Base-by-base conservation (phyloP, 768 basidiomycete species). In the Leccinum uliginosum region DNA sequence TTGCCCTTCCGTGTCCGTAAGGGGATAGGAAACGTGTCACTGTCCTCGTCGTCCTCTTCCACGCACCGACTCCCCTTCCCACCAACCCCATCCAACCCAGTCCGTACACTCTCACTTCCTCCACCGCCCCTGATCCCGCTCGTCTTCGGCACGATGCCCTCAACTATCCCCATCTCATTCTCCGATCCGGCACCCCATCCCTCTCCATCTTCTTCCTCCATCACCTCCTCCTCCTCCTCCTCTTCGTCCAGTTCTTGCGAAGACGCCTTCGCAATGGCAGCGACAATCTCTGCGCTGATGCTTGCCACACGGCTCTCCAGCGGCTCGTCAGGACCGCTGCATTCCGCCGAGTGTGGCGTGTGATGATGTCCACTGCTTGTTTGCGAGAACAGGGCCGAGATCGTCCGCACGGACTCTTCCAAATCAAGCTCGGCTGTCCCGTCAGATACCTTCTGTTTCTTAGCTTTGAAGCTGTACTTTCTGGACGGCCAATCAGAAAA, bases 281-380 rank as follows among this genome's bases (percentile, higher is more conserved):
- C 87, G 9, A 88, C 89, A 58, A 91, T 86, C 67, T 88, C 89
- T 6, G 85, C 86, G 56, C 86, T 89, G 60, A 91, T 87, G 57
- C 81, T 87, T n/a, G 86, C 87, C 17, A 89, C 83, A 15, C 83
- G 81, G 24, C 79, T 78, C 59, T 86, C 86, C 51, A 89, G 70
- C 12, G 80, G 65, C 43, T 67, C 79, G 57, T 81, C 78, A 23
- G 62, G 29, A 27, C 56, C 59, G 38, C 56, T 62, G 38, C 59
- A 55, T 55, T 78, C 77, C 38, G 69, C 48, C 12, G 72, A 71
- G 19, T 64, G 66, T 9, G 69, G 64, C 40, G 74, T 55, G 10
- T 71, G 60, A 50, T 72, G 65, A 47, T 63, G 60, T 55, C 72
- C 69, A 12, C 72, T 70, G 48, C 75, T 78, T 3, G 80, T 76